Evolutionary conservation across 306 rosid genomes (phyloP).

Genomic region (Comarum palustre): DNA sequence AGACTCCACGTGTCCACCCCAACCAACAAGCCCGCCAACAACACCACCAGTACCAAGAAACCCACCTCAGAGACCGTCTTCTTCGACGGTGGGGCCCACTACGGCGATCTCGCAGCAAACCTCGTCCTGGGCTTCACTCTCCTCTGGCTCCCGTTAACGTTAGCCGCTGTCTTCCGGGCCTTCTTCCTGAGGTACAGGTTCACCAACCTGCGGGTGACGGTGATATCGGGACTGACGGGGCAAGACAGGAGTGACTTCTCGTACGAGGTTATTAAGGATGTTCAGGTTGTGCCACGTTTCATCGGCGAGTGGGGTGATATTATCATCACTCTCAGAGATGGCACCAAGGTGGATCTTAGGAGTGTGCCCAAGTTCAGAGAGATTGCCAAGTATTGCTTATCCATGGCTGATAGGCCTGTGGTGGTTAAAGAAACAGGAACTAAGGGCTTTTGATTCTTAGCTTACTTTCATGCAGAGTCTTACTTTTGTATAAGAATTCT

Average conservation of each 20-base stretch:
- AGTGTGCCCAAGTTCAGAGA: slow-evolving; percentile 87
- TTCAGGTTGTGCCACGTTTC: slow-evolving; percentile 87
- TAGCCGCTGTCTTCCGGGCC: slow-evolving; percentile 78
- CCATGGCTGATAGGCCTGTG: slow-evolving; percentile 50
- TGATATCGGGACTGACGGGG: slow-evolving; percentile 82
- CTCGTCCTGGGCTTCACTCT: slow-evolving; percentile 80
- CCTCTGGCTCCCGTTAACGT: slow-evolving; percentile 75
- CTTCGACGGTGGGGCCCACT: slow-evolving; percentile 98
- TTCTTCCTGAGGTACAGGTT: slow-evolving; percentile 76
- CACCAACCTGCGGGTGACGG: slow-evolving; percentile 80
- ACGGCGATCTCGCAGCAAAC: slow-evolving; percentile 71
- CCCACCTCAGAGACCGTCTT: slow-evolving; percentile 55
- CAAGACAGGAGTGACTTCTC: slow-evolving; percentile 82
- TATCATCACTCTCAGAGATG: slow-evolving; percentile 75
- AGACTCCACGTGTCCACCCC: slow-evolving; percentile 72
- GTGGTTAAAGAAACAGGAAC: slow-evolving; percentile 41
- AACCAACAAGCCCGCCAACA: slow-evolving; percentile 49
- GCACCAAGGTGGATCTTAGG: slow-evolving; percentile 78
- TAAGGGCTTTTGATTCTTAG: slow-evolving; percentile 63
- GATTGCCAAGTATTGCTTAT: slow-evolving; percentile 69
- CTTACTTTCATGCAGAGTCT: slow-evolving; percentile 1
- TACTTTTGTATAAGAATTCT: not conserved
- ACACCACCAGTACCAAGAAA: slow-evolving; percentile 25
- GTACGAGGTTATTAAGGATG: slow-evolving; percentile 69
- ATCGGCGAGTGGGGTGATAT: slow-evolving; percentile 96